These are phyloP conservation scores for Microdochium bolleyi DNA, from an alignment of 2,329 filamentous ascomycete genomes.

Conservation along the genomic window DNA sequence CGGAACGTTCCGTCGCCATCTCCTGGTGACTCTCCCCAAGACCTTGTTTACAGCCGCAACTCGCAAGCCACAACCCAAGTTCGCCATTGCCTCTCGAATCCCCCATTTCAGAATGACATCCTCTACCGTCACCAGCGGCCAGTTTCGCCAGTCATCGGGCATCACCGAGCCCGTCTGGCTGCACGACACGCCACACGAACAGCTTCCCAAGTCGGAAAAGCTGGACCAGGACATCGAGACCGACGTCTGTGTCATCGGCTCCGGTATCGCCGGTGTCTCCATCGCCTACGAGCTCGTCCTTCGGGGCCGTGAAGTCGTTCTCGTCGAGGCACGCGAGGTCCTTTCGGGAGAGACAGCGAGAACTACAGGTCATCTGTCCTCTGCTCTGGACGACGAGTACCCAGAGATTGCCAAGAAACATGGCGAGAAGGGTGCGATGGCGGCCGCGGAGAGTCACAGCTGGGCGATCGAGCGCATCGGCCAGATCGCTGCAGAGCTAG, in stretches of 20 bases:
- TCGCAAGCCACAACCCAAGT: background rate
- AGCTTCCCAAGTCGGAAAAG: slow-evolving; percentile 32
- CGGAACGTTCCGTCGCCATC: too few species aligned
- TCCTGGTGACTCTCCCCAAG: background rate
- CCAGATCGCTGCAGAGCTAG: slow-evolving; percentile 36
- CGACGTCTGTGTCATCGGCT: slow-evolving; percentile 42
- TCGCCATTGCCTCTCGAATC: background rate
- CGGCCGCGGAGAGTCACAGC: slow-evolving; percentile 43
- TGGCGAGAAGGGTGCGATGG: slow-evolving; percentile 35
- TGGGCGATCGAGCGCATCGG: slow-evolving; percentile 45
- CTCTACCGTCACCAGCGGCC: background rate
- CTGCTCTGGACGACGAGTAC: slow-evolving; percentile 45
- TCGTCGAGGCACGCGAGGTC: slow-evolving; percentile 46
- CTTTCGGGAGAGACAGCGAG: slow-evolving; percentile 45
- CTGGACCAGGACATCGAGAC: slow-evolving; percentile 33
- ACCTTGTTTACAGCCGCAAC: background rate
- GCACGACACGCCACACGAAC: slow-evolving; percentile 35
- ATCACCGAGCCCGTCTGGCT: slow-evolving; percentile 44
- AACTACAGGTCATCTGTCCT: slow-evolving; percentile 46
- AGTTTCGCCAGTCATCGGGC: slow-evolving; percentile 35
- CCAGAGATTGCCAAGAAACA: slow-evolving; percentile 42
- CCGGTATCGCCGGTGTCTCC: slow-evolving; percentile 43
- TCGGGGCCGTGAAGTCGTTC: slow-evolving; percentile 37
- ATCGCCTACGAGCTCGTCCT: slow-evolving; percentile 43
- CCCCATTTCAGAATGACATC: background rate